Evolutionary conservation across 225 moss, liverwort and hornwort species (phyloP).

Genomic region (Lunularia cruciata): DNA sequence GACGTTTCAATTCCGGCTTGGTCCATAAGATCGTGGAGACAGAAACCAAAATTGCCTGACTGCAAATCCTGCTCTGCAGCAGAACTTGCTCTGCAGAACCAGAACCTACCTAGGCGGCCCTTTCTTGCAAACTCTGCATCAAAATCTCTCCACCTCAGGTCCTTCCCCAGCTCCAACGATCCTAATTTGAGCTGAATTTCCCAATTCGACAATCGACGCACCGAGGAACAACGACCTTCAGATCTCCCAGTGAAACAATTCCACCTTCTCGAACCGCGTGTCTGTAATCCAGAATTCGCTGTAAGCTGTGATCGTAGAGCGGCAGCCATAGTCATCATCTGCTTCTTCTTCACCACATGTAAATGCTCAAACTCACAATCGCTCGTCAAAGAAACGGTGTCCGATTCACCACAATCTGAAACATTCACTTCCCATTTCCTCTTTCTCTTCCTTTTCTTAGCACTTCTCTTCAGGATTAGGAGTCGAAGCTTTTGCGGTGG

Average conservation of each 20-base stretch:
- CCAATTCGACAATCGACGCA: neutral
- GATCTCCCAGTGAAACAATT: neutral
- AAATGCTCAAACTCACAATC: no score
- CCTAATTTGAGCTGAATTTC: neutral
- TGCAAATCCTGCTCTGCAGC: conserved; percentile 16
- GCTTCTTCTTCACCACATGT: neutral
- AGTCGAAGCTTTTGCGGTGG: no score
- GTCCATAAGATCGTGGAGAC: conserved; percentile 71
- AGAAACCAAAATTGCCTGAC: conserved; percentile 38
- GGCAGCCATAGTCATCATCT: conserved; percentile 3
- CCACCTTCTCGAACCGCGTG: no score
- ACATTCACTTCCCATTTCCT: no score
- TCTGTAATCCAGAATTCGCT: neutral
- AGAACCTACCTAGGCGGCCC: neutral
- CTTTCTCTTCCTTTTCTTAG: no score
- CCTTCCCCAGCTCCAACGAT: conserved; percentile 6
- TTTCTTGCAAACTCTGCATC: conserved; percentile 15
- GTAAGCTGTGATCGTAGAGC: neutral
- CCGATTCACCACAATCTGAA: no score
- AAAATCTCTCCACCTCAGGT: conserved; percentile 13
- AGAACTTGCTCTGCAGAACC: conserved; percentile 24
- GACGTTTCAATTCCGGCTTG: conserved; percentile 76
- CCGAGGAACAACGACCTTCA: neutral
- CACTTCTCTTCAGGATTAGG: no score
- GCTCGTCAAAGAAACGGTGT: no score